Evolutionary conservation across 2,329 filamentous ascomycete species (phyloP).

Genomic region (Cladosporium sp.): DNA sequence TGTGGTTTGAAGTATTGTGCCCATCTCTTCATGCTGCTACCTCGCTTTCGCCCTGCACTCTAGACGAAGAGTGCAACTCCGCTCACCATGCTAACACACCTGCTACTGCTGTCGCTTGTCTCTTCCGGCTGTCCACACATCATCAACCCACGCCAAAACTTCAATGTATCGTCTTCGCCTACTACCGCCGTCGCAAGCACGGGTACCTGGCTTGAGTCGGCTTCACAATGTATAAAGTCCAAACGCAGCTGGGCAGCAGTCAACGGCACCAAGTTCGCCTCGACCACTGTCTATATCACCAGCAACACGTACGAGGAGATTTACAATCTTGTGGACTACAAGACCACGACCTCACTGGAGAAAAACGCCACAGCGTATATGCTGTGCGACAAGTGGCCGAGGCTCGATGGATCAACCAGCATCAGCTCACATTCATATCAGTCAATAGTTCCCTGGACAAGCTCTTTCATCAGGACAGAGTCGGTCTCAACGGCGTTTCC

Average conservation of each 20-base stretch:
- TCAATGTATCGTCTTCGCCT: background rate
- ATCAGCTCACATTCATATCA: background rate
- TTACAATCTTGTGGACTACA: background rate
- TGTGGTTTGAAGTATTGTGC: background rate
- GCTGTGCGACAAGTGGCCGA: slow-evolving; percentile 31
- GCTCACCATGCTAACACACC: background rate
- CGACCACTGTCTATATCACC: background rate
- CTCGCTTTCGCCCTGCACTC: background rate
- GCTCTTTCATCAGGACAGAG: slow-evolving; percentile 1
- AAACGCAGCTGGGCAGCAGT: background rate
- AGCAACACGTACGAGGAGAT: background rate
- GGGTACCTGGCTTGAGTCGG: background rate
- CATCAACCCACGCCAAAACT: background rate
- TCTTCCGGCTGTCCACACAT: background rate
- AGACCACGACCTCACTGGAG: background rate
- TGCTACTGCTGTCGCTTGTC: background rate
- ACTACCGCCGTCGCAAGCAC: background rate
- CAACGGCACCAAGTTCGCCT: background rate
- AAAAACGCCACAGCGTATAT: slow-evolving; percentile 24
- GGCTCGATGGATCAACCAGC: slow-evolving; percentile 27
- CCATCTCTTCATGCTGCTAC: background rate
- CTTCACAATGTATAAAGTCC: background rate
- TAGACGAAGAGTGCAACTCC: background rate
- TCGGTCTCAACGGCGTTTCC: slow-evolving; percentile 14
- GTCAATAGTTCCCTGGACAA: background rate